Percentiles rank a stretch among this genome's conserved stretches.
These are phyloP conservation scores for Comarum palustre DNA, from an alignment of 306 rosid species.

Conservation along the genomic window DNA sequence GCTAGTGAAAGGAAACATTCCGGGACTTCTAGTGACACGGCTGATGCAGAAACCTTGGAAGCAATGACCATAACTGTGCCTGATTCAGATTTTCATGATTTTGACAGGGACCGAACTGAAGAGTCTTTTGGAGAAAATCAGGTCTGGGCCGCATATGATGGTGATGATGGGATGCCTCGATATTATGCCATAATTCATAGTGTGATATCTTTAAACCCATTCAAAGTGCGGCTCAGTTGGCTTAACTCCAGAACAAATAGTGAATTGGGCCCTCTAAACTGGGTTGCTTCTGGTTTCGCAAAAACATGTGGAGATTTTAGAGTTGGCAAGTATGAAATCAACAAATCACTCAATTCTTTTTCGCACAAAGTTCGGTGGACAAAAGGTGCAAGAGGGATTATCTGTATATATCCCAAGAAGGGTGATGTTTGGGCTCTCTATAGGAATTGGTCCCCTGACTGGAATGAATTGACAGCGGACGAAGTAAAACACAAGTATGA, in stretches of 20 bases:
- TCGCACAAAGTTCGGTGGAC: conserved; percentile 80
- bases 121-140: conserved; percentile 59
- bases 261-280: conserved; percentile 56
- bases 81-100: conserved; percentile 82
- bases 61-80: conserved; percentile 58
- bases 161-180: conserved; percentile 87
- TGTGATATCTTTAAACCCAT: conserved; percentile 58
- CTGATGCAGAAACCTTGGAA: conserved; percentile 20
- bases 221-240: conserved; percentile 65
- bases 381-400: conserved; percentile 50
- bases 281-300: conserved; percentile 66
- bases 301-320: conserved; percentile 75
- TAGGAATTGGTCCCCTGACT: conserved; percentile 77
- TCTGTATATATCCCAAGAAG: conserved; percentile 66
- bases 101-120: conserved; percentile 72
- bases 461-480: conserved; percentile 71
- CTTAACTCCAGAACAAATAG: conserved; percentile 56
- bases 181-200: conserved; percentile 64
- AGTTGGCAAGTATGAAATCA: conserved; percentile 48
- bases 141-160: conserved; percentile 80
- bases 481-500: conserved; percentile 67
- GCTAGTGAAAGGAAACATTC: conserved; percentile 16
- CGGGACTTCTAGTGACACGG: conserved; percentile 16
- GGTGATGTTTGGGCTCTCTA: conserved; percentile 96
- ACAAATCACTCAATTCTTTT: conserved; percentile 54